A percentile compares a stretch with the other conserved stretches of the same genome.
Conservation (phyloP, 805 yeast genomes). For the Ogataea sp. region DNA sequence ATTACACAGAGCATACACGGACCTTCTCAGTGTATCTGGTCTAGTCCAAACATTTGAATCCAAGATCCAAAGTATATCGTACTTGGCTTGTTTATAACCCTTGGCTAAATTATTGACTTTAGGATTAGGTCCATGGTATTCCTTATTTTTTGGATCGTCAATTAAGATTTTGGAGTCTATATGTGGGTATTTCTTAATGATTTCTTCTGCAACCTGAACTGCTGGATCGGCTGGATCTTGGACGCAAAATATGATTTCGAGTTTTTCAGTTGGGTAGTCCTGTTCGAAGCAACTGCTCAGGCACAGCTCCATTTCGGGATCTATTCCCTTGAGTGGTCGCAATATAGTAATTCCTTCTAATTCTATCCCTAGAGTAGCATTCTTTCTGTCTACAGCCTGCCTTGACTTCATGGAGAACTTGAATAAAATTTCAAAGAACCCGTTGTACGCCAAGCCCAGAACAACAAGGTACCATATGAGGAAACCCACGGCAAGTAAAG, state of each 20-base stretch:
- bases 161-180: conserved; percentile 53
- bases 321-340: conserved; percentile 80
- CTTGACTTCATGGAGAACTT: conserved; percentile 16
- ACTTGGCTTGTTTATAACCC: conserved; percentile 60
- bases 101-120: conserved; percentile 82
- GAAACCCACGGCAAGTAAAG: conserved; percentile 8
- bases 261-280: conserved; percentile 47
- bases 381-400: conserved; percentile 4
- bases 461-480: conserved; percentile 24
- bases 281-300: conserved; percentile 62
- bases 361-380: conserved; percentile 25
- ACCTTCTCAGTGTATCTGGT: conserved; percentile 54
- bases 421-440: conserved; percentile 18
- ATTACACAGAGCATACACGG: conserved; percentile 43
- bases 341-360: conserved; percentile 68
- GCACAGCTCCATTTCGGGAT: conserved; percentile 64
- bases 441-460: conserved; percentile 16
- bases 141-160: conserved; percentile 30
- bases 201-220: conserved; percentile 41
- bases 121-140: conserved; percentile 76
- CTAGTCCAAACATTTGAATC: conserved; percentile 81
- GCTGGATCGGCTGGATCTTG: conserved; percentile 59
- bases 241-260: conserved; percentile 73
- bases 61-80: conserved; percentile 76
- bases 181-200: conserved; percentile 46